A percentile compares a stretch with the other conserved stretches of the same genome.
phyloP scores from a whole-genome alignment of 169 alveolate genomes.

The Sarcocystis neurona region DNA sequence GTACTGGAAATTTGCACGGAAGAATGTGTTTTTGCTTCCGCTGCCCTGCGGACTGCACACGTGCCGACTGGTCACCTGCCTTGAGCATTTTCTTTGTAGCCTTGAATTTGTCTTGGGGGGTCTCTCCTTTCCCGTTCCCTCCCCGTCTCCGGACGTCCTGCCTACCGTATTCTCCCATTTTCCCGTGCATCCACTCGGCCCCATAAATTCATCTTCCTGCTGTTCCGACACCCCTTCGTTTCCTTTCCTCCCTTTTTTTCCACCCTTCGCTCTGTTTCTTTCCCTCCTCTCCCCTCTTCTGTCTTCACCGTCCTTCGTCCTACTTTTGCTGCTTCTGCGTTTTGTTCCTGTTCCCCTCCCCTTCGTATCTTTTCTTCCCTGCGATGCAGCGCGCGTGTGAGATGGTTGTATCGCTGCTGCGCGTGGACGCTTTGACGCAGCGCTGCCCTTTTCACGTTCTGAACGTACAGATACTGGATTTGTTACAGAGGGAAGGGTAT shows the following conservation, averaged over 20 bases:
- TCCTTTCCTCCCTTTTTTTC: not conserved
- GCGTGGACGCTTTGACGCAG: slow-evolving; percentile 81
- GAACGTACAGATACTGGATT: slow-evolving; percentile 82
- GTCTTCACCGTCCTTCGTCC: not conserved
- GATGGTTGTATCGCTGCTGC: slow-evolving; percentile 85
- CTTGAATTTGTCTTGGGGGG: not conserved
- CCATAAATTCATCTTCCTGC: not conserved
- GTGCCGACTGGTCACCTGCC: too few species aligned
- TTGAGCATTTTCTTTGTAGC: not conserved
- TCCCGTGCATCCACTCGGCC: too few species aligned
- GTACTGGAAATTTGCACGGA: too few species aligned
- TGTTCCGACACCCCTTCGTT: not conserved
- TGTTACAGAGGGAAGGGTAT: slow-evolving; percentile 84
- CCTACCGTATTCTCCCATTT: not conserved
- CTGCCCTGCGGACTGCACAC: too few species aligned
- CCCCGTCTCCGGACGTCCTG: not conserved
- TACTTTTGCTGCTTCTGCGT: too few species aligned
- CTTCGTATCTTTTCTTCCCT: not conserved
- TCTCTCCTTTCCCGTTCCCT: not conserved
- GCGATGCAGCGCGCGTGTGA: slow-evolving; percentile 88
- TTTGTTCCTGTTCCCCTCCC: not conserved
- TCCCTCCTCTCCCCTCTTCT: not conserved
- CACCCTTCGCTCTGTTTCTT: not conserved
- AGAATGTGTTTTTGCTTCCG: too few species aligned
- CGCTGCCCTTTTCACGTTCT: slow-evolving; percentile 81